These are phyloP conservation scores for Blastocystis sp. DNA, from an alignment of 352 stramenopile genomes.

Conservation along the genomic window DNA sequence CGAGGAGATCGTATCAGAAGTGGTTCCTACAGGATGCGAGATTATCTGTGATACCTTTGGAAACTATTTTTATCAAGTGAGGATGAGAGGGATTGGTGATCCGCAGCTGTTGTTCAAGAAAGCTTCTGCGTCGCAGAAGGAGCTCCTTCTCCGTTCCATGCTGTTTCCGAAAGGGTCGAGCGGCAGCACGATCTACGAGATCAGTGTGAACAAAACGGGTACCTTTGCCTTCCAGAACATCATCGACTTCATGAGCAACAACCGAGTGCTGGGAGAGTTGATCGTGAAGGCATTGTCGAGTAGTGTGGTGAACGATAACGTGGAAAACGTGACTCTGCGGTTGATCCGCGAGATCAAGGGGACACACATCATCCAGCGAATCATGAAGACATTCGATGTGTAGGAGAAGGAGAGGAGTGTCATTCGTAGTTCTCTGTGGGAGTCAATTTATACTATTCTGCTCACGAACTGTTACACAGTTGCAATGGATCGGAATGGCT, in stretches of 20 bases:
- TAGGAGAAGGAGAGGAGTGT: background rate
- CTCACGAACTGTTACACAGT: background rate
- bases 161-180: background rate
- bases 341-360: background rate
- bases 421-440: background rate
- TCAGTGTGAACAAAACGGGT: conserved; percentile 36
- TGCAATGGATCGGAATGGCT: background rate
- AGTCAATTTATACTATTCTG: background rate
- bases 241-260: conserved; percentile 8
- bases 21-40: background rate
- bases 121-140: background rate
- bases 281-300: background rate
- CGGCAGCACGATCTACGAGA: conserved; percentile 15
- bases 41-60: conserved; percentile 45
- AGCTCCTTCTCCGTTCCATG: background rate
- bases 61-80: conserved; percentile 40
- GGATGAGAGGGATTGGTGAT: background rate
- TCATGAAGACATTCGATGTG: conserved; percentile 32
- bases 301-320: background rate
- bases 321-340: background rate
- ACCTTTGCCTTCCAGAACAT: conserved; percentile 50
- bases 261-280: background rate
- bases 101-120: conserved; percentile 5
- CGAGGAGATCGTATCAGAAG: background rate
- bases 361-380: conserved; percentile 22